Evolutionary conservation across 2,329 filamentous ascomycete genomes (phyloP).

Genomic region (Botrytis squamosa): DNA sequence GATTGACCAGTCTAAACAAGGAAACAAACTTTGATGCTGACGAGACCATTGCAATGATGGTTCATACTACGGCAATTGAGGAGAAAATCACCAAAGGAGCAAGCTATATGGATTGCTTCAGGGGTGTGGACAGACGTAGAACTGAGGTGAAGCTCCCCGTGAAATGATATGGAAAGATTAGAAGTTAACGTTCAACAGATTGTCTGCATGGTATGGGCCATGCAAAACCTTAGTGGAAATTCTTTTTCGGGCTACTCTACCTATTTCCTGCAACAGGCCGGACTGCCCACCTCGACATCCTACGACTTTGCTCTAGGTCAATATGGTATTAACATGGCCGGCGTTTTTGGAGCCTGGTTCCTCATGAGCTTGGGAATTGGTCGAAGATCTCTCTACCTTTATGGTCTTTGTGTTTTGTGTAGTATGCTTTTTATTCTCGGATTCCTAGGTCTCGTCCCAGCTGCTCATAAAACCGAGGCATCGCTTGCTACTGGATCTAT

Average conservation of each 20-base stretch:
- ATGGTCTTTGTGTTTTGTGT: conserved; percentile 46
- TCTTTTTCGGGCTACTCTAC: conserved; percentile 65
- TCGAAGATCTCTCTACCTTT: conserved; percentile 52
- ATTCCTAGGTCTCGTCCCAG: conserved; percentile 52
- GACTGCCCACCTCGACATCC: conserved; percentile 48
- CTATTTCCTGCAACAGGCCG: conserved; percentile 57
- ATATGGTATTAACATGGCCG: conserved; percentile 50
- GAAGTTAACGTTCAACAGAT: conserved; percentile 38
- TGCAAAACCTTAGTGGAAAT: conserved; percentile 62
- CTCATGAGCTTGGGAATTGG: conserved; percentile 46
- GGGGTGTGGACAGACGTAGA: conserved; percentile 49
- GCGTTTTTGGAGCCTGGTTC: conserved; percentile 55
- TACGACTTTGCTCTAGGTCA: conserved; percentile 56
- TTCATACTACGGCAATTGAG: conserved; percentile 58
- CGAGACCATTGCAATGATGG: conserved; percentile 54
- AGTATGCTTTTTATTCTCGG: conserved; percentile 77
- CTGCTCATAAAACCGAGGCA: conserved; percentile 29
- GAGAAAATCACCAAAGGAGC: conserved; percentile 46
- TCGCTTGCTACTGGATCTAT: conserved; percentile 48
- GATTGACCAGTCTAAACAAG: conserved; percentile 41
- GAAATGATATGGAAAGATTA: neutral
- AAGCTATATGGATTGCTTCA: conserved; percentile 52
- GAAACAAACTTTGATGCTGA: conserved; percentile 47
- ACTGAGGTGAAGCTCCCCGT: conserved; percentile 43
- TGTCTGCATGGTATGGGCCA: conserved; percentile 60